Percentiles rank a stretch among this genome's conserved stretches.
Conservation (phyloP, 352 stramenopile genomes). For the Hyphochytrium catenoides region DNA sequence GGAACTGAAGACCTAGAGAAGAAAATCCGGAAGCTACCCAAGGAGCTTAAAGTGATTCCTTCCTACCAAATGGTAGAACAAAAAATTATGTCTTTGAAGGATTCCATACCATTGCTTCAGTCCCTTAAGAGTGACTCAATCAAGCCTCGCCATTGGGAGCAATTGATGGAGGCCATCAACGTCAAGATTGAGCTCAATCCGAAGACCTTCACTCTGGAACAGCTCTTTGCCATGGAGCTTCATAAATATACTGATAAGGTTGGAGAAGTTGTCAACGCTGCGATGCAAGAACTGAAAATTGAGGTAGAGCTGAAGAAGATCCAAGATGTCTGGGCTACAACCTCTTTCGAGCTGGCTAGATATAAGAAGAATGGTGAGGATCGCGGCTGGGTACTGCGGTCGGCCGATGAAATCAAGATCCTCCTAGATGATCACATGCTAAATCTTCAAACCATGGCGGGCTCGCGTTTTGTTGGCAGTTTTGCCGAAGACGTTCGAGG, state of each 20-base stretch:
- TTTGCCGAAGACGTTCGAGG: conserved; percentile 66
- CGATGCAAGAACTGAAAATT: conserved; percentile 81
- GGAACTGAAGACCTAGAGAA: conserved; percentile 79
- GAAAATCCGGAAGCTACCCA: conserved; percentile 64
- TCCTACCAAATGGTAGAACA: conserved; percentile 74
- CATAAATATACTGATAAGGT: conserved; percentile 65
- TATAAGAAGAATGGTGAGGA: conserved; percentile 74
- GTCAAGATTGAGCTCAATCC: conserved; percentile 75
- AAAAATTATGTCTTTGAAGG: conserved; percentile 73
- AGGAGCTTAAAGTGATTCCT: conserved; percentile 63
- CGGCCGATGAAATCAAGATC: conserved; percentile 50
- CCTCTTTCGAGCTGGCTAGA: conserved; percentile 63
- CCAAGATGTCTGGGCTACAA: conserved; percentile 66
- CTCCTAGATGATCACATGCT: conserved; percentile 64
- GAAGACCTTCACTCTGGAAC: conserved; percentile 70
- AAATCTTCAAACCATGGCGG: conserved; percentile 66
- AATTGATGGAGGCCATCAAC: conserved; percentile 63
- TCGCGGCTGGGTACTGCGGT: conserved; percentile 48
- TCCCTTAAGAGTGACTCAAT: conserved; percentile 81
- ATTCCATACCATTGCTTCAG: conserved; percentile 76
- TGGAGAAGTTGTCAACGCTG: conserved; percentile 74
- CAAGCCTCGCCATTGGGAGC: conserved; percentile 68
- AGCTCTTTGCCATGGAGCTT: conserved; percentile 76
- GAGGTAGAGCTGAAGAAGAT: conserved; percentile 78
- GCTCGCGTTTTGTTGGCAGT: conserved; percentile 65